phyloP scores from a whole-genome alignment of 768 basidiomycete genomes.

The Lactifluus hygrophoroides region DNA sequence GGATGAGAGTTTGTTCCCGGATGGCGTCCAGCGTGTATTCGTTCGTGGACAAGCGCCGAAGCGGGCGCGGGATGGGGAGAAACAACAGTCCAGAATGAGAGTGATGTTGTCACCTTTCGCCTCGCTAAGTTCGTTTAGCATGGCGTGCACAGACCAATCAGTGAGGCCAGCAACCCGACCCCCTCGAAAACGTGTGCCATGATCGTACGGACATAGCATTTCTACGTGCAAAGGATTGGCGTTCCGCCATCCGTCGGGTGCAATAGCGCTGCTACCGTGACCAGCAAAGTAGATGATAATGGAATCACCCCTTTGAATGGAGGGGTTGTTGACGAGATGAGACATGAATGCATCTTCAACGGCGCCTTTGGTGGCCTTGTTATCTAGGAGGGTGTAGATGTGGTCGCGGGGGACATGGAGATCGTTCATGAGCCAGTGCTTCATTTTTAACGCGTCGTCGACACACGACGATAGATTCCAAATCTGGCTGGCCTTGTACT shows the following conservation, averaged over 20 bases:
- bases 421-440: slow-evolving; percentile 46
- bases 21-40: slow-evolving; percentile 51
- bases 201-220: slow-evolving; percentile 59
- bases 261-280: slow-evolving; percentile 51
- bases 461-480: slow-evolving; percentile 62
- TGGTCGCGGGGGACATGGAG: slow-evolving; percentile 52
- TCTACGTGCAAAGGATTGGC: slow-evolving; percentile 38
- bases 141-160: slow-evolving; percentile 54
- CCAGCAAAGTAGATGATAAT: slow-evolving; percentile 66
- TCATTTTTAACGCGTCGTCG: slow-evolving; percentile 53
- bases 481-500: slow-evolving; percentile 49
- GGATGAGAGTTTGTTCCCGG: slow-evolving; percentile 37
- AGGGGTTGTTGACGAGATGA: slow-evolving; percentile 54
- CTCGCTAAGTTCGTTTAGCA: slow-evolving; percentile 47
- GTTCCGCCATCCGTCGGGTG: slow-evolving; percentile 56
- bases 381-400: slow-evolving; percentile 47
- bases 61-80: slow-evolving; percentile 36
- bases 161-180: slow-evolving; percentile 55
- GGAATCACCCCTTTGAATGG: slow-evolving; percentile 52
- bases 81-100: slow-evolving; percentile 57
- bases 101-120: slow-evolving; percentile 65
- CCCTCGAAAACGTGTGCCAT: slow-evolving; percentile 40
- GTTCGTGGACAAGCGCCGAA: slow-evolving; percentile 37
- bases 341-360: slow-evolving; percentile 55
- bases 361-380: slow-evolving; percentile 48